Evolutionary conservation across 106 monocot genomes (phyloP), one percentile per base, ranked within the genome.

Genomic region (Dioscorea alata): DNA sequence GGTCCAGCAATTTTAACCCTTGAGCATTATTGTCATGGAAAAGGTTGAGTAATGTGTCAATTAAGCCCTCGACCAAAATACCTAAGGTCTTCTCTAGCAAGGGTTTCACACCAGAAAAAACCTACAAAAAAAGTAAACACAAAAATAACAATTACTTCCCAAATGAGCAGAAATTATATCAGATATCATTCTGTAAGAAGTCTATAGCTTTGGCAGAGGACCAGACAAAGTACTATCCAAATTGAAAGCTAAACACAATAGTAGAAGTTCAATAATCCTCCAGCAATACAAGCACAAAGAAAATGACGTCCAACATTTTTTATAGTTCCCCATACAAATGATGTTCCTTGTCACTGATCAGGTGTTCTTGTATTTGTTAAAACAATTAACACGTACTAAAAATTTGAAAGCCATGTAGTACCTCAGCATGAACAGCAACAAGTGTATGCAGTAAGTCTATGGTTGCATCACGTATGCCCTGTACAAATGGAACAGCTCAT

Each of bases 401-500:
- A 16, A 33, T 34, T 13, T 42, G 33, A 33, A 61, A 16, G 33
- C 34, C 18, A 66, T 49, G 48, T 8, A 49, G 14, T 71, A 97
- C 97, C 97, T 99, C 97, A 73, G 92, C 86, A 76, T 99, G 90
- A 49, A 90, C 92, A 60, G 76, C 82, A 32, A 99, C 92, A 48
- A 99, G 78, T 64, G 80, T 81, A 71, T 90, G 89, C 60, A 99
- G 77, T 63, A 99, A 77, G 51, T 92, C 92, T 54, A 99, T 77
- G 60, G 97, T 87, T 76, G 93, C 86, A 87, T 99, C 97, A 68
- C 97, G 89, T 65, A 99, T 83, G 50, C 97, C 97, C 97, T 99
- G 76, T 67, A 81, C 69, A 14, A 73, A 32, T 31, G 57, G 73
- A 51, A 64, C 32, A 57, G 20, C 6, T 34, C n/a, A 63, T 54